A percentile compares a stretch with the other conserved stretches of the same genome.
Conservation (phyloP, 2,329 filamentous ascomycete species). For the Cladophialophora immunda region DNA sequence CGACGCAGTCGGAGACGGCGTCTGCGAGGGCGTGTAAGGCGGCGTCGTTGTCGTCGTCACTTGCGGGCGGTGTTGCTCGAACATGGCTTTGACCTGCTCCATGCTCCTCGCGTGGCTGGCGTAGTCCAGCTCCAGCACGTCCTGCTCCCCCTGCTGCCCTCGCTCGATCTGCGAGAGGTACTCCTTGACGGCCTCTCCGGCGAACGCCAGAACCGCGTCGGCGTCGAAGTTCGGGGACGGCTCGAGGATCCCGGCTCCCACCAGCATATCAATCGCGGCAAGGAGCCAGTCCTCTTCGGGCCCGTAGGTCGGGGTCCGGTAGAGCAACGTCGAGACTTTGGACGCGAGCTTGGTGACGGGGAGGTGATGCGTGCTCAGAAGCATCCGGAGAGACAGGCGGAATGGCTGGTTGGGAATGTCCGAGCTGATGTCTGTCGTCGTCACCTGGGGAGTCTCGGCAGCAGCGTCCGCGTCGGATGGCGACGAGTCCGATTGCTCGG, state of each 20-base stretch:
- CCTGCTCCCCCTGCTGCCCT: not conserved
- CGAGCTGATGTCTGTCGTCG: slow-evolving; percentile 28
- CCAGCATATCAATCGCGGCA: slow-evolving; percentile 27
- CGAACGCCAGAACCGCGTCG: slow-evolving; percentile 27
- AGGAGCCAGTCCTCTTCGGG: slow-evolving; percentile 36
- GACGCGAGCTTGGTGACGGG: slow-evolving; percentile 17
- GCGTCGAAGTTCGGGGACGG: slow-evolving; percentile 23
- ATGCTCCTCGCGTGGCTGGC: slow-evolving; percentile 19
- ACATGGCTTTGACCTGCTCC: slow-evolving; percentile 31
- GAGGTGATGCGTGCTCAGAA: slow-evolving; percentile 17
- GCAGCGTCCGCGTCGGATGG: not conserved
- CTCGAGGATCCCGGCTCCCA: slow-evolving; percentile 24
- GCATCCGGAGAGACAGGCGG: slow-evolving; percentile 26
- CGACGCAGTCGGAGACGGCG: not conserved
- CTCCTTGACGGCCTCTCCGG: slow-evolving; percentile 24
- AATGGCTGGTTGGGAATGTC: slow-evolving; percentile 18
- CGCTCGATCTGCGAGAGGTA: slow-evolving; percentile 16
- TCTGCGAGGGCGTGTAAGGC: not conserved
- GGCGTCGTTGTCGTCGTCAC: not conserved
- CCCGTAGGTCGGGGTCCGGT: slow-evolving; percentile 34
- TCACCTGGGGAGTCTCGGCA: not conserved
- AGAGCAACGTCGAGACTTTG: slow-evolving; percentile 23
- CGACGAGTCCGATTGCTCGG: not conserved
- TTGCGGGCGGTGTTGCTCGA: slow-evolving; percentile 11
- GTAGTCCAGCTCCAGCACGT: slow-evolving; percentile 34